These are phyloP conservation scores for Colletotrichum sp. DNA, from an alignment of 2,329 filamentous ascomycete genomes.

Conservation along the genomic window DNA sequence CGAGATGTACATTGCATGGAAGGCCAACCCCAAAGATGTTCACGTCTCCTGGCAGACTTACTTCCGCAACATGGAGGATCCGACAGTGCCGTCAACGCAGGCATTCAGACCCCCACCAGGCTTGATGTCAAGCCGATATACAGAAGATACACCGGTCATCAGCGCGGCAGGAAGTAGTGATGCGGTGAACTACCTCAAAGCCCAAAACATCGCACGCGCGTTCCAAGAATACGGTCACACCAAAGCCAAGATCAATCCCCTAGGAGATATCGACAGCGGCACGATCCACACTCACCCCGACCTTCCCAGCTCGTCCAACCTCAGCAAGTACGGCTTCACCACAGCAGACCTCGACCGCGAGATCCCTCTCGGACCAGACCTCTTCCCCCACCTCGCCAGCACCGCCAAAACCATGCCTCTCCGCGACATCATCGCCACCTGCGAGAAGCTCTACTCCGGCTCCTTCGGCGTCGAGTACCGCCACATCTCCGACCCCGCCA, in stretches of 20 bases:
- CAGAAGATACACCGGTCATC: conserved; percentile 70
- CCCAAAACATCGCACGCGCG: conserved; percentile 93
- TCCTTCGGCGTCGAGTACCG: conserved; percentile 97
- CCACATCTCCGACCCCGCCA: conserved; percentile 93
- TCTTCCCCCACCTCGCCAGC: conserved; percentile 90
- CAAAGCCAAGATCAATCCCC: conserved; percentile 95
- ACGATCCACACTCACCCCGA: conserved; percentile 74
- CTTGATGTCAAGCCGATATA: conserved; percentile 81
- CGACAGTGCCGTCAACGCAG: conserved; percentile 94
- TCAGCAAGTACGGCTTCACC: conserved; percentile 92
- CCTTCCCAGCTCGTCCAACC: conserved; percentile 87
- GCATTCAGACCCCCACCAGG: conserved; percentile 96
- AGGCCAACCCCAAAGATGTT: conserved; percentile 86
- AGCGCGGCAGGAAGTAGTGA: conserved; percentile 72
- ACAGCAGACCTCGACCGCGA: conserved; percentile 92
- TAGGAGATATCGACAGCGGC: conserved; percentile 87
- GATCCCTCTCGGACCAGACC: conserved; percentile 90
- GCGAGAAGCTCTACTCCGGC: conserved; percentile 94
- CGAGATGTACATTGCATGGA: conserved; percentile 99
- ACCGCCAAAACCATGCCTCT: conserved; percentile 90
- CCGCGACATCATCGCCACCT: conserved; percentile 88
- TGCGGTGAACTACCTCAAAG: conserved; percentile 93
- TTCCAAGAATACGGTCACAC: conserved; percentile 98
- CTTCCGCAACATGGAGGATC: conserved; percentile 98
- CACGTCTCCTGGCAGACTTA: conserved; percentile 99